Conservation (phyloP, 345 rosid genomes). For the Brassica nigra region DNA sequence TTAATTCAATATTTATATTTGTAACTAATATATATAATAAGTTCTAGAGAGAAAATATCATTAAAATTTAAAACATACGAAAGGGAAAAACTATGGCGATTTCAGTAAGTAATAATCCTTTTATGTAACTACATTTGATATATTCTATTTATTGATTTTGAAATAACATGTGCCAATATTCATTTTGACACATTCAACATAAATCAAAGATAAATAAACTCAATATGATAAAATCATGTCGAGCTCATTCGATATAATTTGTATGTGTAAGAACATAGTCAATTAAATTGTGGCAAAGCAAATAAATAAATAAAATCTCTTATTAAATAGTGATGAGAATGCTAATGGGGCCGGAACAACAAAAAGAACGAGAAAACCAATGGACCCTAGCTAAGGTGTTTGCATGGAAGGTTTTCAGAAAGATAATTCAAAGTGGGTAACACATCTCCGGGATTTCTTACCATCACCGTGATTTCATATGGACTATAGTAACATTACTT, state of each 20-base stretch:
- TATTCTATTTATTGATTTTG: too few species aligned
- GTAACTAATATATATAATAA: background rate
- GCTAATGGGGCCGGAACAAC: background rate
- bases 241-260: background rate
- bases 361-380: background rate
- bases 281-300: background rate
- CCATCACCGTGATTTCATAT: conserved; percentile 39
- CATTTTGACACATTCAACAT: background rate
- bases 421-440: conserved; percentile 31
- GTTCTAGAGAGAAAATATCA: background rate
- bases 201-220: background rate
- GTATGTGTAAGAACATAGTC: background rate
- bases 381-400: background rate
- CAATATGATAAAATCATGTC: background rate
- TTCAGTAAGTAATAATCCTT: background rate
- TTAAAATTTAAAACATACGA: background rate
- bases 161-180: background rate
- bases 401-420: conserved; percentile 20
- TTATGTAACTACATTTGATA: background rate
- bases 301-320: too few species aligned
- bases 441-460: conserved; percentile 40
- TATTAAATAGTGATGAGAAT: too few species aligned
- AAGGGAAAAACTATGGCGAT: background rate
- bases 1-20: background rate
- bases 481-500: conserved; percentile 3